phyloP scores from a whole-genome alignment of 805 yeast species.

The Metschnikowia dekortorum region DNA sequence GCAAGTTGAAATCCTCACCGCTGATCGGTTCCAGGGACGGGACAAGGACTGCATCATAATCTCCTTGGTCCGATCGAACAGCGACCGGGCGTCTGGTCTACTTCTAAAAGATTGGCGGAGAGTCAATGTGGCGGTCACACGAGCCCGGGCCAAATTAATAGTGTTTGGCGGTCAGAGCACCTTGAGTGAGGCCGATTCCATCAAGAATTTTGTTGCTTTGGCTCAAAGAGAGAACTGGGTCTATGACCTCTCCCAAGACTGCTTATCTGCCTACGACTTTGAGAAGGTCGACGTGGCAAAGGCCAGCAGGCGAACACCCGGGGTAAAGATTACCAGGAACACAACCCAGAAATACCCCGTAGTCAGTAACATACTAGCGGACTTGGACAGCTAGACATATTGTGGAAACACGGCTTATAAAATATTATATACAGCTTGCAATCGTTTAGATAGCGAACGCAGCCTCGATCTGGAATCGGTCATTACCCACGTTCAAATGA shows the following conservation, averaged over 20 bases:
- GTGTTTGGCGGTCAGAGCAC: conserved; percentile 77
- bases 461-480: conserved; percentile 15
- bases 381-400: conserved; percentile 13
- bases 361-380: conserved; percentile 28
- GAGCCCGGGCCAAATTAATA: conserved; percentile 80
- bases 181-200: conserved; percentile 45
- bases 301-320: not conserved
- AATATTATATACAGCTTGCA: not conserved
- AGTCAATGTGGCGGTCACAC: conserved; percentile 88
- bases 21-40: conserved; percentile 94
- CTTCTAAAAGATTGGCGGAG: conserved; percentile 85
- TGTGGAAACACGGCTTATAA: not conserved
- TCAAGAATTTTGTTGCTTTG: conserved; percentile 57
- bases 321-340: conserved; percentile 7
- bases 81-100: conserved; percentile 63
- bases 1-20: conserved; percentile 77
- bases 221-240: conserved; percentile 61
- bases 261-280: conserved; percentile 35
- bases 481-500: conserved; percentile 4
- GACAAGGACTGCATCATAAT: conserved; percentile 90
- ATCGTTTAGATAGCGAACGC: conserved; percentile 29
- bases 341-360: conserved; percentile 21
- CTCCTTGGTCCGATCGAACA: conserved; percentile 82
- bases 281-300: conserved; percentile 5
- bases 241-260: conserved; percentile 47